Evolutionary conservation across 2,329 filamentous ascomycete genomes (phyloP).

Genomic region (Intubia oerlemansii): DNA sequence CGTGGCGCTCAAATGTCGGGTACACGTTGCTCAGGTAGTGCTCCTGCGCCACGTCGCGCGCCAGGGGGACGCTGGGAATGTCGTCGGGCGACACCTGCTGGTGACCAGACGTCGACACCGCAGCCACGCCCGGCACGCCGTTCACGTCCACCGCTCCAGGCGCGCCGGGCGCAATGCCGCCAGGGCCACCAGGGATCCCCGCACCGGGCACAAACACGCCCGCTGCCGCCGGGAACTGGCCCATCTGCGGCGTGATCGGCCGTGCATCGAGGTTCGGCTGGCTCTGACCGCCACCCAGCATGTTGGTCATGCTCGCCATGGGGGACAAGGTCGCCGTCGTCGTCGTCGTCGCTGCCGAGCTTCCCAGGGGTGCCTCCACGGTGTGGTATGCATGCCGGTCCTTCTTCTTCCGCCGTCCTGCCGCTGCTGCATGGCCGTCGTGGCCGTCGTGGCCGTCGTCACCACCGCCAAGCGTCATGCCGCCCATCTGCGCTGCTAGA

Average conservation of each 20-base stretch:
- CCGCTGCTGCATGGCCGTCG: conserved; percentile 15
- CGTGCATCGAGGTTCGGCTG: no score
- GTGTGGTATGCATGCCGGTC: conserved; percentile 83
- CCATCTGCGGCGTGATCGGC: conserved; percentile 22
- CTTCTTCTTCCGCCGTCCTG: conserved; percentile 64
- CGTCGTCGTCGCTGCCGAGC: conserved; percentile 17
- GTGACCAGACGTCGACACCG: conserved; percentile 40
- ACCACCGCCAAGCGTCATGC: conserved; percentile 47
- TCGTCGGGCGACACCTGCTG: conserved; percentile 74
- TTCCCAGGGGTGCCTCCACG: conserved; percentile 49
- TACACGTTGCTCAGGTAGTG: conserved; percentile 79
- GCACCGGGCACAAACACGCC: conserved; percentile 26
- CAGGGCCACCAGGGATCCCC: conserved; percentile 18
- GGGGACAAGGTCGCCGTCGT: neutral
- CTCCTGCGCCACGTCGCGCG: conserved; percentile 62
- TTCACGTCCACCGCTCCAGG: conserved; percentile 7
- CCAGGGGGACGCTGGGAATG: conserved; percentile 73
- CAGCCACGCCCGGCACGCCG: conserved; percentile 19
- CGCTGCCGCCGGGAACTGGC: conserved; percentile 40
- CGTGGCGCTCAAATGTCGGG: conserved; percentile 83
- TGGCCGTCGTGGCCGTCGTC: no score
- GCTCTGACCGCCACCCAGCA: conserved; percentile 23
- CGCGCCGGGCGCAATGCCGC: conserved; percentile 22
- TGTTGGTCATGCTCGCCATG: neutral
- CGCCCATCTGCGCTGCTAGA: conserved; percentile 55